A percentile compares a stretch with the other conserved stretches of the same genome.
These are phyloP conservation scores for Phytophthora macrochlamydospora DNA, from an alignment of 352 stramenopile species.

Conservation along the genomic window DNA sequence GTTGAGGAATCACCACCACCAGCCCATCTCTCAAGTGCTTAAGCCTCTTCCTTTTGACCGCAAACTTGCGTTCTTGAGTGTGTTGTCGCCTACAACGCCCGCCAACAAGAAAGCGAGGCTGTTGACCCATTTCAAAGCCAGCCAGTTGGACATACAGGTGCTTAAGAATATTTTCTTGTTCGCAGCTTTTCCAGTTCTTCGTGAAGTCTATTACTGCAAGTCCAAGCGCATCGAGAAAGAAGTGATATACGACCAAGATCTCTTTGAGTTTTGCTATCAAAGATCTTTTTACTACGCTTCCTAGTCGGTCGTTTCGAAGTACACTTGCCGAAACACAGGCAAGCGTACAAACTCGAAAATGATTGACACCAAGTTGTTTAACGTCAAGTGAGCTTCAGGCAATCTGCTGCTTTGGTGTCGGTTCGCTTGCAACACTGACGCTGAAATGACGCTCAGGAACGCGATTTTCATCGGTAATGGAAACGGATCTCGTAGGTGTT, in stretches of 20 bases:
- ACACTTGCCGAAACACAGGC: conserved; percentile 11
- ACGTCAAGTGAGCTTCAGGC: background rate
- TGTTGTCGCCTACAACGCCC: background rate
- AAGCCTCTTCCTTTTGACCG: background rate
- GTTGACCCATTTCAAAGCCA: background rate
- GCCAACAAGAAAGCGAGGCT: background rate
- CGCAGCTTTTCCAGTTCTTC: background rate
- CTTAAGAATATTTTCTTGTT: background rate
- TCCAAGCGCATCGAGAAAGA: background rate
- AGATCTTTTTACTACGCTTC: background rate
- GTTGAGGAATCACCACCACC: conserved; percentile 5
- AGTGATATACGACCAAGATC: background rate
- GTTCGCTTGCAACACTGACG: background rate
- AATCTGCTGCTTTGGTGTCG: background rate
- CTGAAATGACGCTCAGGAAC: conserved; percentile 8
- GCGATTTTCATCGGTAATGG: background rate
- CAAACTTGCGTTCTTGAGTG: conserved; percentile 11
- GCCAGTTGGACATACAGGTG: background rate
- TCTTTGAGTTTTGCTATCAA: background rate
- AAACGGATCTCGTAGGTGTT: conserved; percentile 1
- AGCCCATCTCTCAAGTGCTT: background rate
- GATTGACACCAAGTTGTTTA: background rate
- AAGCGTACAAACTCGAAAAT: conserved; percentile 9
- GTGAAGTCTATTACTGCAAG: background rate
- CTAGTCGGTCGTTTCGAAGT: conserved; percentile 1